A percentile compares a stretch with the other conserved stretches of the same genome.
phyloP scores from a whole-genome alignment of 2,329 filamentous ascomycete species.

The Epichloe hybrida region DNA sequence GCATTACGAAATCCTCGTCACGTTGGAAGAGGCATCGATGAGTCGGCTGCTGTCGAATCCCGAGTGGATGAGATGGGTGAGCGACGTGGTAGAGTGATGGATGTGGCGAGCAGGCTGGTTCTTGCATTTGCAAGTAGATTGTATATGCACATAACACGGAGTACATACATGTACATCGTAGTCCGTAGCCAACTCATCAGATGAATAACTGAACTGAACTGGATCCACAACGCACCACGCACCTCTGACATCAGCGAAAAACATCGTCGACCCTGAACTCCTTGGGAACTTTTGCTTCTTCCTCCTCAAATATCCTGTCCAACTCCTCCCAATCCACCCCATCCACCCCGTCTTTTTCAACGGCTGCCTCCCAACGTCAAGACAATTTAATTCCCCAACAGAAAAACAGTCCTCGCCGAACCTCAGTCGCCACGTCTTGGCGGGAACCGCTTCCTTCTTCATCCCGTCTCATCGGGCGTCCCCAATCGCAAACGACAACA shows the following conservation, averaged over 20 bases:
- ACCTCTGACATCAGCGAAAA: not conserved
- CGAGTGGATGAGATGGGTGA: constrained; percentile 17
- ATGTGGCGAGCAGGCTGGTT: not conserved
- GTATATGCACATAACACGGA: too few relatives aligned
- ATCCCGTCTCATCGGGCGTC: not conserved
- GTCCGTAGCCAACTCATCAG: too few relatives aligned
- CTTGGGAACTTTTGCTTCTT: not conserved
- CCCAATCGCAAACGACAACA: not conserved
- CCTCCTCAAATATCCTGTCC: not conserved
- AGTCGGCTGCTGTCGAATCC: constrained; percentile 12
- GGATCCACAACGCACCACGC: not conserved
- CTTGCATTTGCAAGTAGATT: too few relatives aligned
- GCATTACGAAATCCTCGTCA: constrained; percentile 19
- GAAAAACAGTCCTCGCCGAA: too few relatives aligned
- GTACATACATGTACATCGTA: too few relatives aligned
- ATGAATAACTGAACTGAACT: too few relatives aligned
- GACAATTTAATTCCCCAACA: too few relatives aligned
- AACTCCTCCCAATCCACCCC: too few relatives aligned
- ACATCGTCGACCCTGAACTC: not conserved
- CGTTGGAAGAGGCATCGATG: constrained; percentile 18
- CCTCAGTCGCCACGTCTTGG: too few relatives aligned
- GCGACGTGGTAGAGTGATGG: constrained; percentile 4
- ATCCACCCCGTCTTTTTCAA: too few relatives aligned
- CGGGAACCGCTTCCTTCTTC: too few relatives aligned
- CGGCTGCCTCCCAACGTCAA: too few relatives aligned